phyloP scores from a whole-genome alignment of 169 alveolate species.

The Plasmodium sp. region DNA sequence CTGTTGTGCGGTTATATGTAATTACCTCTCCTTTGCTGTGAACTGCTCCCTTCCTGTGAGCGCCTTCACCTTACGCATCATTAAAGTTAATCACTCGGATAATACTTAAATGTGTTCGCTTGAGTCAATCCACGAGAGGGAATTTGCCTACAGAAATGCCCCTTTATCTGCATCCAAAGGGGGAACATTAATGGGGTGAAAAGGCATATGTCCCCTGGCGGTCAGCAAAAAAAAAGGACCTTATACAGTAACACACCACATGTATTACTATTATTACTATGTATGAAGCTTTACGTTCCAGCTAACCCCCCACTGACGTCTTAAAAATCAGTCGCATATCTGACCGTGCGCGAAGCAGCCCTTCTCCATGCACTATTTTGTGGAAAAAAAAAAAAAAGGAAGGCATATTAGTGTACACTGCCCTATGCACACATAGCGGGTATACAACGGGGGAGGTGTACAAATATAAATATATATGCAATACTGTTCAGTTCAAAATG shows the following conservation, averaged over 20 bases:
- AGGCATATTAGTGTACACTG: background rate
- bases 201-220: background rate
- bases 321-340: background rate
- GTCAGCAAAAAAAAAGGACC: background rate
- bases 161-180: background rate
- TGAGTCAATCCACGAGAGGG: background rate
- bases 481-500: background rate
- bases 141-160: background rate
- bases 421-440: background rate
- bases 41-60: background rate
- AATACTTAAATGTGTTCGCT: background rate
- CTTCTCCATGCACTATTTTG: background rate
- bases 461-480: background rate
- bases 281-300: background rate
- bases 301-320: background rate
- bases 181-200: background rate
- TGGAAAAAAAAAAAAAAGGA: background rate
- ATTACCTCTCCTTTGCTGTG: background rate
- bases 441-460: background rate
- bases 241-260: background rate
- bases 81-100: background rate
- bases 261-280: background rate
- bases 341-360: background rate
- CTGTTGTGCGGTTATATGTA: background rate
- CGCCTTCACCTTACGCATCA: background rate